Base-by-base conservation (phyloP, 805 yeast genomes). In the Metschnikowia drakensbergensis region DNA sequence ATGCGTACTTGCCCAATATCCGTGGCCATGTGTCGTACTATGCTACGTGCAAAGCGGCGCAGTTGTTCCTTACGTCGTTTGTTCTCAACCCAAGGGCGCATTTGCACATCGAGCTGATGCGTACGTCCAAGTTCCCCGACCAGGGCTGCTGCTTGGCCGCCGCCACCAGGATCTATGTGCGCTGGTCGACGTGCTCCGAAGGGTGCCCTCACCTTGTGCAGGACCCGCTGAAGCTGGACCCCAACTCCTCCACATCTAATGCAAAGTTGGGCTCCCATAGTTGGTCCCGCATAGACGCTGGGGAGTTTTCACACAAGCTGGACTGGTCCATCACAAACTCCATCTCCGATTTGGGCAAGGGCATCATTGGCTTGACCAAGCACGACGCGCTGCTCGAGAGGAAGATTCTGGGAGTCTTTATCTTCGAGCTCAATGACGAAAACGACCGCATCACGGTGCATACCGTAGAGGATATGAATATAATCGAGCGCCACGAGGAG, bases 381-480 rank as follows among this genome's bases (percentile, higher is more conserved):
- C 61, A 55, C 13, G 57, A 55, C 25, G 49, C 55, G 13, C 53
- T 44, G 36, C 53, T 71, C 33, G 77, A 78, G 50, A 54, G 82
- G 37, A 66, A 75, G 3, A 61, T 72, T 4, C 66, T 68, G 46
- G 92, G 91, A 1, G 62, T 82, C 3, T 85, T 85, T 57, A 72
- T 83, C 6, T 84, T 84, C 59, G 91, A 85, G 58, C 68, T 86
- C 49, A 80, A 75, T 57, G 74, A 73, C 25, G 66, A 69, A n/a
- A 82, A 83, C 59, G 75, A 78, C 49, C 61, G 70, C 51, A 78
- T 86, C 31, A 40, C 71, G 5, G 87, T 81, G 4, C 88, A 84
- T 59, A 82, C 86, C 2, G 73, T 86, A 30, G 92, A 86, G 55
- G 77, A 82, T 55, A 72, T 86, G 48, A 84, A 83, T 51, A 70